These are phyloP conservation scores for Adansonia gregorii DNA, from an alignment of 441 rosid species.

Conservation along the genomic window DNA sequence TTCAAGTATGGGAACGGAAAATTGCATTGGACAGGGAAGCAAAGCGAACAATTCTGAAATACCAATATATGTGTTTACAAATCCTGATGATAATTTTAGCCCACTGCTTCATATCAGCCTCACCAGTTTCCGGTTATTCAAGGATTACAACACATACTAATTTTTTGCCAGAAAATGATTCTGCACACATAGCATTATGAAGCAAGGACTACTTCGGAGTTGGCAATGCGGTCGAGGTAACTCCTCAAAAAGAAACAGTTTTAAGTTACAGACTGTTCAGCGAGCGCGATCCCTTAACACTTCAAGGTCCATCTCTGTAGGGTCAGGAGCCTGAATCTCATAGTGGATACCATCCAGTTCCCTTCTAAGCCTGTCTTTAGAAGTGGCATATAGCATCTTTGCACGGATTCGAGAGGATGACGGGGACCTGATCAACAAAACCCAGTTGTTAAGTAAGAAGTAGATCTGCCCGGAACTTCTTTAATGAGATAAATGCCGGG, in stretches of 20 bases:
- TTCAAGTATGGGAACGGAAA: too few relatives aligned
- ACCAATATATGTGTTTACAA: too few relatives aligned
- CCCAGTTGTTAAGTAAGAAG: background rate
- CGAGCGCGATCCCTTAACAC: conserved; percentile 54
- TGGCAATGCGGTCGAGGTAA: conserved; percentile 13
- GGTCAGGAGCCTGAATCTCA: conserved; percentile 46
- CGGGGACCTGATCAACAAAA: conserved; percentile 59
- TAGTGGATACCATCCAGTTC: conserved; percentile 70
- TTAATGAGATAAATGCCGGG: background rate
- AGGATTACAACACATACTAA: conserved; percentile 19
- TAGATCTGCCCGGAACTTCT: background rate
- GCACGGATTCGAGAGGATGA: conserved; percentile 56
- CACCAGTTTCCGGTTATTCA: conserved; percentile 29
- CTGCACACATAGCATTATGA: conserved; percentile 22
- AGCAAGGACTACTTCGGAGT: conserved; percentile 23
- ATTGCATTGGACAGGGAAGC: too few relatives aligned
- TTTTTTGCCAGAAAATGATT: conserved; percentile 27
- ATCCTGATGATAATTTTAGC: background rate
- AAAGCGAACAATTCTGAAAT: background rate
- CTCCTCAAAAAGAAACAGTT: conserved; percentile 14
- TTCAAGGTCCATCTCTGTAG: background rate
- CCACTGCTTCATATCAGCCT: conserved; percentile 27
- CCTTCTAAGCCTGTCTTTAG: conserved; percentile 56
- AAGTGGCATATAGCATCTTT: conserved; percentile 73
- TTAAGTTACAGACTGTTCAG: conserved; percentile 28